Evolutionary conservation across 805 yeast genomes (phyloP).

Genomic region (Metschnikowia koreensis): DNA sequence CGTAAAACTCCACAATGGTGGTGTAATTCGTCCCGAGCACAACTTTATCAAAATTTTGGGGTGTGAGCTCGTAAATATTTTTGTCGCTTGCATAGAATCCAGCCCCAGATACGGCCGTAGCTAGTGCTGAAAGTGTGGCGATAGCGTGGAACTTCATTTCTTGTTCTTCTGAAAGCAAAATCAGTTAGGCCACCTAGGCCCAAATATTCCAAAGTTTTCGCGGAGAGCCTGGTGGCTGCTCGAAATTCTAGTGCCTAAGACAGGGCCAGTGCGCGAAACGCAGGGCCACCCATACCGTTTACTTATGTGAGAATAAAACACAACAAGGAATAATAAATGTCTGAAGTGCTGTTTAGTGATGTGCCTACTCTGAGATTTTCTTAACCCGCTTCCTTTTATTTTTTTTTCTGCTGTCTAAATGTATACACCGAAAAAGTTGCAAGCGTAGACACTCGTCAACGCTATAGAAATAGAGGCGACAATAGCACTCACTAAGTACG

Average conservation of each 20-base stretch:
- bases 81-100: slow-evolving; percentile 39
- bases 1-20: slow-evolving; percentile 82
- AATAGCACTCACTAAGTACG: slow-evolving; percentile 29
- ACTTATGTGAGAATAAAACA: no score
- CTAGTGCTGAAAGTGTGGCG: neutral
- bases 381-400: neutral
- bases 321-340: no score
- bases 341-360: no score
- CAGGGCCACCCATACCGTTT: no score
- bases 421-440: slow-evolving; percentile 45
- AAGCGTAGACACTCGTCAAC: slow-evolving; percentile 33
- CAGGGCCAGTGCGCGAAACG: no score
- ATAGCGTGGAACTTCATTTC: slow-evolving; percentile 4
- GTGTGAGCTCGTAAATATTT: slow-evolving; percentile 55
- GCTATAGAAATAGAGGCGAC: slow-evolving; percentile 41
- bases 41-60: slow-evolving; percentile 61
- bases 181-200: neutral
- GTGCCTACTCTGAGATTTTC: no score
- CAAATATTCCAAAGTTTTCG: neutral
- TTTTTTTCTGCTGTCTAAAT: slow-evolving; percentile 21
- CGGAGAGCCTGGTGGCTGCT: neutral
- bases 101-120: slow-evolving; percentile 11
- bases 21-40: slow-evolving; percentile 73
- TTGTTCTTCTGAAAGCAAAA: no score
- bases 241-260: no score